These are phyloP conservation scores for Fusarium sulawesiense DNA, from an alignment of 2,329 filamentous ascomycete species.

Conservation along the genomic window DNA sequence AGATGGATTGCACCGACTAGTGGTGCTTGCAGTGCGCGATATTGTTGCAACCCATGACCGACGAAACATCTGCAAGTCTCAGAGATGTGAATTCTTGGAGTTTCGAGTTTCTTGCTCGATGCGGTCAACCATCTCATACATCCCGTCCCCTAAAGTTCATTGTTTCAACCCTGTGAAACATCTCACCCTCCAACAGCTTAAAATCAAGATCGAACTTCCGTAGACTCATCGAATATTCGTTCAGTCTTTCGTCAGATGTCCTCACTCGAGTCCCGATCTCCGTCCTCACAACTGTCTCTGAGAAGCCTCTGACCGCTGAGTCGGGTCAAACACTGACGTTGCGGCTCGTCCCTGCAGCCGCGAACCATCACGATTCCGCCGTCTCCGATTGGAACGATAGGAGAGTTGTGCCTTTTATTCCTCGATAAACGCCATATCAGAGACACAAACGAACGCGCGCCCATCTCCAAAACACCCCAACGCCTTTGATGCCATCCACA, in stretches of 20 bases:
- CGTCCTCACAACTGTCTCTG: not conserved
- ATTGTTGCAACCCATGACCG: slow-evolving; percentile 5
- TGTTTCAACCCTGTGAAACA: slow-evolving; percentile 37
- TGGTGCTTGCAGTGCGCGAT: slow-evolving; percentile 16
- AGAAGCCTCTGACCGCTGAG: slow-evolving; percentile 6
- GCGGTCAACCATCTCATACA: not conserved
- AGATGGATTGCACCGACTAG: not conserved
- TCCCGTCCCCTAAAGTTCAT: slow-evolving; percentile 10
- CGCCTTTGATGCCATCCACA: slow-evolving; percentile 28
- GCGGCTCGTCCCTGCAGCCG: slow-evolving; percentile 32
- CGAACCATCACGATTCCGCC: slow-evolving; percentile 5
- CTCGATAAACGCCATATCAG: not conserved
- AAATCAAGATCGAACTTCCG: slow-evolving; percentile 32
- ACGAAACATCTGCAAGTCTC: slow-evolving; percentile 13
- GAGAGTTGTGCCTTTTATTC: not conserved
- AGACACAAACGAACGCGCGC: slow-evolving; percentile 6
- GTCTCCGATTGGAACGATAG: not conserved
- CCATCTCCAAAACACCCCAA: slow-evolving; percentile 29
- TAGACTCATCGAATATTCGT: slow-evolving; percentile 28
- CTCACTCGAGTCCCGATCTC: slow-evolving; percentile 27
- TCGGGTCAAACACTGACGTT: slow-evolving; percentile 23
- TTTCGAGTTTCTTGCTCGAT: slow-evolving; percentile 12
- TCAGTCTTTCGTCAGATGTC: slow-evolving; percentile 11
- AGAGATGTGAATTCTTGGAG: slow-evolving; percentile 8
- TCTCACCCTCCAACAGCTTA: slow-evolving; percentile 17